Percentiles rank a stretch among this genome's conserved stretches.
Evolutionary conservation across 805 yeast species (phyloP).

Genomic region (Pichia eremophila): DNA sequence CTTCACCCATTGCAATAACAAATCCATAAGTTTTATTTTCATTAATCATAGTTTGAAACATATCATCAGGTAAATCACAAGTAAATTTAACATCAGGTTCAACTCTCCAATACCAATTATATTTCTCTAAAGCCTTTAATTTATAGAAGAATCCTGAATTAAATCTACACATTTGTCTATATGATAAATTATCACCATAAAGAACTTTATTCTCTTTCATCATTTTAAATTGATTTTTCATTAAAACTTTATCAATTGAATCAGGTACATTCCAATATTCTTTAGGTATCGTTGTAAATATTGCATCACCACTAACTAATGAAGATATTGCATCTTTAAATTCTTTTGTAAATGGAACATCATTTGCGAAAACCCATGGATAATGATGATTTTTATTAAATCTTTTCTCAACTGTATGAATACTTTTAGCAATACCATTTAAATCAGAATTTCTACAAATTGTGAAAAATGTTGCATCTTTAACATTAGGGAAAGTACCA

Average conservation of each 20-base stretch:
- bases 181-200: constrained; percentile 52
- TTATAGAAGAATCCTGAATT: constrained; percentile 45
- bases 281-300: constrained; percentile 34
- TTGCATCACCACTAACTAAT: constrained; percentile 32
- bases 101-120: constrained; percentile 51
- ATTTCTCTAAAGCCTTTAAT: constrained; percentile 33
- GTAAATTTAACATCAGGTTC: constrained; percentile 42
- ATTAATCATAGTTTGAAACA: constrained; percentile 39
- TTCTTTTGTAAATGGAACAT: constrained; percentile 33
- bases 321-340: constrained; percentile 27
- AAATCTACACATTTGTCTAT: constrained; percentile 60
- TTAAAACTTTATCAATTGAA: constrained; percentile 29
- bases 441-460: constrained; percentile 34
- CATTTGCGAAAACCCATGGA: constrained; percentile 39
- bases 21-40: constrained; percentile 40
- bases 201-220: constrained; percentile 29
- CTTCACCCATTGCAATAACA: constrained; percentile 41
- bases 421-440: constrained; percentile 28
- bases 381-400: constrained; percentile 31
- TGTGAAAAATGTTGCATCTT: constrained; percentile 53
- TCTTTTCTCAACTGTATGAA: constrained; percentile 28
- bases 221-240: constrained; percentile 21
- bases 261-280: constrained; percentile 41
- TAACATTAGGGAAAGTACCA: constrained; percentile 19
- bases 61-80: constrained; percentile 42